A percentile compares a stretch with the other conserved stretches of the same genome.
These are phyloP conservation scores for Ulota crispa DNA, from an alignment of 225 moss, liverwort and hornwort genomes.

Conservation along the genomic window DNA sequence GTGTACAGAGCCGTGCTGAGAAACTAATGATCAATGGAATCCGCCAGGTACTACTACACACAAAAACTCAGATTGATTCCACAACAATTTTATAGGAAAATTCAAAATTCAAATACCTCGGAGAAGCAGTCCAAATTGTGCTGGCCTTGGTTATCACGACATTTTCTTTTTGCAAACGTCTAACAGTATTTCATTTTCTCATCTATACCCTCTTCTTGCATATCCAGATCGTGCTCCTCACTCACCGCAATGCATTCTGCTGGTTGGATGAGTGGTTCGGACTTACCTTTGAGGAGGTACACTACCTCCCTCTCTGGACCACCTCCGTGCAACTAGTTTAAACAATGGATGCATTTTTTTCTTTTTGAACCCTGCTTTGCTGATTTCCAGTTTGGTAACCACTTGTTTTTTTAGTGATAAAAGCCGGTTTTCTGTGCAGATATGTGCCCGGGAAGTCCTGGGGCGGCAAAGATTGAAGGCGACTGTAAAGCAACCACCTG, in stretches of 20 bases:
- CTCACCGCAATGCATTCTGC: constrained; percentile 93
- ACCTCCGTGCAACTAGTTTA: neutral
- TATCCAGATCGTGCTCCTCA: constrained; percentile 87
- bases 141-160: neutral
- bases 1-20: constrained; percentile 85
- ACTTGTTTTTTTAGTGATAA: constrained; percentile 7
- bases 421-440: constrained; percentile 45
- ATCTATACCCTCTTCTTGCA: constrained; percentile 9
- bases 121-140: neutral
- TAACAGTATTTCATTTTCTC: constrained; percentile 12
- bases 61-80: neutral
- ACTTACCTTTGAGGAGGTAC: constrained; percentile 83
- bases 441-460: constrained; percentile 59
- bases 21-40: constrained; percentile 99
- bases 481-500: constrained; percentile 80
- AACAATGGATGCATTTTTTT: neutral
- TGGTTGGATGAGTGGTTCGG: constrained; percentile 90
- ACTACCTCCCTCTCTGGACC: constrained; percentile 6
- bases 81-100: neutral
- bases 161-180: constrained; percentile 12
- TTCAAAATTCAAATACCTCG: neutral
- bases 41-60: constrained; percentile 64
- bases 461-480: constrained; percentile 70
- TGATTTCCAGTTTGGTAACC: neutral
- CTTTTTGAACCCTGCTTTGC: neutral